A percentile compares a stretch with the other conserved stretches of the same genome.
Evolutionary conservation across 805 yeast species (phyloP).

Genomic region (Nakazawaea anatomiae): DNA sequence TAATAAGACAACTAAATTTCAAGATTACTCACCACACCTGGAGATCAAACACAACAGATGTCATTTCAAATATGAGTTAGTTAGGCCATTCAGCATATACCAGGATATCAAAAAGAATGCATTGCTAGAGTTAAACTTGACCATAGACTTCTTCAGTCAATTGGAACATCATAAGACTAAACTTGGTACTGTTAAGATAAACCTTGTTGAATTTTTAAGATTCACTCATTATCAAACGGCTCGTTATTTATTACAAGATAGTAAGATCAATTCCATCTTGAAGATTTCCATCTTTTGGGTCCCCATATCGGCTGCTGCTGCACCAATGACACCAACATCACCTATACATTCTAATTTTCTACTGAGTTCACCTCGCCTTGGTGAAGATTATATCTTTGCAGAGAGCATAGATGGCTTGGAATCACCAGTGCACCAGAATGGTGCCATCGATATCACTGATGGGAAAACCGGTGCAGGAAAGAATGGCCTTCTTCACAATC

Average conservation of each 20-base stretch:
- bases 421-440: constrained; percentile 19
- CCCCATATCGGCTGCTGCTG: constrained; percentile 8
- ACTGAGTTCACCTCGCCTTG: not conserved
- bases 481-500: too few species aligned
- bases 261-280: constrained; percentile 79
- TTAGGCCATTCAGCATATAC: constrained; percentile 30
- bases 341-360: not conserved
- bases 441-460: constrained; percentile 13
- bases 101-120: constrained; percentile 31
- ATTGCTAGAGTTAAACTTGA: constrained; percentile 37
- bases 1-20: constrained; percentile 10
- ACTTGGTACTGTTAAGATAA: constrained; percentile 63
- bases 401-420: constrained; percentile 12
- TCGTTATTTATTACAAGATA: constrained; percentile 65
- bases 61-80: constrained; percentile 34
- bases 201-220: constrained; percentile 66
- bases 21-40: constrained; percentile 34
- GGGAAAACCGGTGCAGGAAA: too few species aligned
- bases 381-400: constrained; percentile 4
- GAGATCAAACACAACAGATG: constrained; percentile 48
- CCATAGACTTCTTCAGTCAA: constrained; percentile 30
- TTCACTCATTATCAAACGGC: constrained; percentile 46
- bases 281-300: constrained; percentile 42
- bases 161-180: constrained; percentile 29
- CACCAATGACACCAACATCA: constrained; percentile 3